Evolutionary conservation across 2,329 filamentous ascomycete genomes (phyloP), one percentile per base, ranked within the genome.

Genomic region (Cladosporium sp.): DNA sequence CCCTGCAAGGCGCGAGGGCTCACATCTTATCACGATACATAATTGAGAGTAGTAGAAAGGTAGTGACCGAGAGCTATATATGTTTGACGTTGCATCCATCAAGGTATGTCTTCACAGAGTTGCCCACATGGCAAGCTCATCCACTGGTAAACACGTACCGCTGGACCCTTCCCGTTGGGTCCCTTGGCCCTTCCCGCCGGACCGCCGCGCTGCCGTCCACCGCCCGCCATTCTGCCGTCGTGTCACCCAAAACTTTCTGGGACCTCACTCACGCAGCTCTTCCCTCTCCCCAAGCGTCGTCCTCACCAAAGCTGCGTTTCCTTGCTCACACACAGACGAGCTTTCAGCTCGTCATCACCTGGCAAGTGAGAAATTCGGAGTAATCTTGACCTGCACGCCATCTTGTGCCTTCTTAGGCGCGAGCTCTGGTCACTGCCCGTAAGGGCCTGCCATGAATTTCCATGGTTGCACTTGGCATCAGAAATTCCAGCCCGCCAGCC

Each of bases 351-450:
- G 54, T 58, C 58, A 19, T 28, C 41, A 46, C 55, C 62, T 72
- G 75, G 88, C 89, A 91, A 89, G 89, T 91, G 88, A 89, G 88
- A 93, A 93, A 93, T 92, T 93, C 88, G 88, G 89, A 93, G 89
- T 87, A 93, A 84, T 91, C 87, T 91, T 89, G 87, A 89, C 58
- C 46, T 42, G 31, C 32, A 38, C 49, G 54, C 52, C 58, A 57
- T 53, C 57, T 49, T 45, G 49, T 56, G 54, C 54, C 51, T 32
- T 38, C 18, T 18, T 28, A 14, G 32, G 33, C 31, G 53, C 38
- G 60, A 61, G 68, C 65, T 67, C 66, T 72, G 71, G 68, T 70
- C 69, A 71, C 88, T 87, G 85, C 86, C 86, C 83, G 87, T 80
- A 79, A 92, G 86, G 87, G 86, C 80, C 86, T 85, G 81, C 81